A percentile compares a stretch with the other conserved stretches of the same genome.
Conservation (phyloP, 148 eudicot species). For the Cornus controversa region DNA sequence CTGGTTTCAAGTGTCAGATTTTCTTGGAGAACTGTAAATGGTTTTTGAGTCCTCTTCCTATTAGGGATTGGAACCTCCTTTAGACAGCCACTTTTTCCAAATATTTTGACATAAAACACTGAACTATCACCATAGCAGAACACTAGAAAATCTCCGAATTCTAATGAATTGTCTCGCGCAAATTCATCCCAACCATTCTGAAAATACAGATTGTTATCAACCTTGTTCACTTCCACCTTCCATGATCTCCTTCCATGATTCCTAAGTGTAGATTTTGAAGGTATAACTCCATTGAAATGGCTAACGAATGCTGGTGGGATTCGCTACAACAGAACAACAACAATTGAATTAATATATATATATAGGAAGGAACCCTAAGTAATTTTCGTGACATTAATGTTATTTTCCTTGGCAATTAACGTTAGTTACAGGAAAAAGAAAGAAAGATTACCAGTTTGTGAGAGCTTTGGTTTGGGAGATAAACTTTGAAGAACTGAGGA, state of each 20-base stretch:
- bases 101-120: constrained; percentile 3
- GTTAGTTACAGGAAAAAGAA: too few species aligned
- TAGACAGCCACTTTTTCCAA: constrained; percentile 1
- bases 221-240: neutral
- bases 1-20: too few species aligned
- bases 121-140: neutral
- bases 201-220: neutral
- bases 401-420: too few species aligned
- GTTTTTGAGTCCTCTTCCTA: too few species aligned
- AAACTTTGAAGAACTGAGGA: too few species aligned
- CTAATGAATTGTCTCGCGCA: constrained; percentile 3
- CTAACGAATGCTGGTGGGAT: constrained; percentile 11
- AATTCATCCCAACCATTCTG: constrained; percentile 7
- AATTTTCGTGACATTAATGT: too few species aligned
- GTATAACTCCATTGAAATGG: neutral
- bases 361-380: too few species aligned
- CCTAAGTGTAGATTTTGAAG: constrained; percentile 4
- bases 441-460: too few species aligned
- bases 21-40: too few species aligned
- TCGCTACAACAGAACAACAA: neutral
- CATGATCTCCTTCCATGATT: neutral
- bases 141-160: constrained; percentile 10
- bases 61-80: neutral
- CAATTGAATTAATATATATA: too few species aligned
- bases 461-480: too few species aligned